These are phyloP conservation scores for Yamadazyma kitorensis DNA, from an alignment of 805 yeast species.

Conservation along the genomic window DNA sequence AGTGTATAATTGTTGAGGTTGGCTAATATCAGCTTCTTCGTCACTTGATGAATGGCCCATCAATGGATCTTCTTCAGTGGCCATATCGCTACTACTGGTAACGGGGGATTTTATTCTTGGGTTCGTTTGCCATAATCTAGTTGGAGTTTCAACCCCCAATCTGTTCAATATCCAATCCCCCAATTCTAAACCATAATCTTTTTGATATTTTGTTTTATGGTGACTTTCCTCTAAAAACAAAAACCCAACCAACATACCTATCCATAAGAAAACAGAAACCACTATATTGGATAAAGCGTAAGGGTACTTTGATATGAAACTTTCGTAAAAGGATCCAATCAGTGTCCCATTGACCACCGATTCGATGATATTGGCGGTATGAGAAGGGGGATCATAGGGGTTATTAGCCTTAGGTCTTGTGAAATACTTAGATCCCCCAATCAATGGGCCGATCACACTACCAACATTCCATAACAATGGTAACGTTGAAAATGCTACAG, in stretches of 20 bases:
- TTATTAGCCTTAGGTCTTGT: slow-evolving; percentile 37
- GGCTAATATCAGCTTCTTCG: neutral
- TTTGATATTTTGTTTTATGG: slow-evolving; percentile 17
- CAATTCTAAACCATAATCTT: slow-evolving; percentile 32
- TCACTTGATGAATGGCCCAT: neutral
- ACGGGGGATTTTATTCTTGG: neutral
- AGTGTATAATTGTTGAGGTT: slow-evolving; percentile 12
- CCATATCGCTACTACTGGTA: neutral
- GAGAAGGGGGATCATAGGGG: slow-evolving; percentile 2
- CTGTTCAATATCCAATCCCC: slow-evolving; percentile 30
- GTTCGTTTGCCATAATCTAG: slow-evolving; percentile 29
- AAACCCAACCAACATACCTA: slow-evolving; percentile 27
- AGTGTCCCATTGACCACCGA: neutral
- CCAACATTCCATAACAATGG: slow-evolving; percentile 65
- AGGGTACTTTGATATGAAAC: slow-evolving; percentile 29
- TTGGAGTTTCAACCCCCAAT: slow-evolving; percentile 25
- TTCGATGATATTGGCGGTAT: neutral
- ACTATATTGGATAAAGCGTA: slow-evolving; percentile 39
- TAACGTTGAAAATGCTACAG: slow-evolving; percentile 58
- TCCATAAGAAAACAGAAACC: slow-evolving; percentile 25
- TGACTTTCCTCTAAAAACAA: slow-evolving; percentile 40
- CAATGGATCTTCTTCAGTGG: neutral
- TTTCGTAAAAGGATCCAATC: slow-evolving; percentile 19
- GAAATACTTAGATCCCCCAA: slow-evolving; percentile 50
- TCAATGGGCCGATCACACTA: slow-evolving; percentile 56